These are phyloP conservation scores for Marchantia polymorpha DNA, from an alignment of 225 moss, liverwort and hornwort species.

Conservation along the genomic window DNA sequence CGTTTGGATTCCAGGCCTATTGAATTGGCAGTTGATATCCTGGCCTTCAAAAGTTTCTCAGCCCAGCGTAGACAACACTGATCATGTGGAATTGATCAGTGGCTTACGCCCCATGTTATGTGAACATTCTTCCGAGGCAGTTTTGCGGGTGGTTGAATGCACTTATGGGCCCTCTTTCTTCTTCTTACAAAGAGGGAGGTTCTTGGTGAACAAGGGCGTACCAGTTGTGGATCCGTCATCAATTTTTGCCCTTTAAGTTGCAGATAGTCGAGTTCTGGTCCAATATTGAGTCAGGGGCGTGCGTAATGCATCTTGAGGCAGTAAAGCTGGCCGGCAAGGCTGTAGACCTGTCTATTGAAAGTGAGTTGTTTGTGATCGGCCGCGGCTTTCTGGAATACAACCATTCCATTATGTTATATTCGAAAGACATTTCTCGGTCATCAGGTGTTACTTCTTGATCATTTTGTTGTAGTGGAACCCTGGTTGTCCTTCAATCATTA, in stretches of 20 bases:
- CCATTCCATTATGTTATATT: constrained; percentile 7
- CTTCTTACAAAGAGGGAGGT: constrained; percentile 10
- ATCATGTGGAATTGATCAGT: constrained; percentile 5
- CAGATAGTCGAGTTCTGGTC: constrained; percentile 39
- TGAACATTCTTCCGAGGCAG: constrained; percentile 18
- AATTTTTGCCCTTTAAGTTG: constrained; percentile 41
- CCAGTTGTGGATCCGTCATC: constrained; percentile 30
- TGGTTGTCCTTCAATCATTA: background rate
- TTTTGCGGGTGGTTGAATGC: constrained; percentile 20
- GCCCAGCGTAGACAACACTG: constrained; percentile 23
- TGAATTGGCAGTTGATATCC: constrained; percentile 19
- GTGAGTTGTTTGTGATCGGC: constrained; percentile 38
- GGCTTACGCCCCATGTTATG: constrained; percentile 16
- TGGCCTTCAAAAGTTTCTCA: constrained; percentile 22
- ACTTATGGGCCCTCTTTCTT: constrained; percentile 20
- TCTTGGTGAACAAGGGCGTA: constrained; percentile 17
- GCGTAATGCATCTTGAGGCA: constrained; percentile 28
- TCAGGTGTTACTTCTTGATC: background rate
- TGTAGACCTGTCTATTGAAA: constrained; percentile 35
- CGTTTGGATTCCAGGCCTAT: constrained; percentile 15
- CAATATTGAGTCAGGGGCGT: constrained; percentile 33
- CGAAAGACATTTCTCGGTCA: background rate
- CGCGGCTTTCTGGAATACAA: constrained; percentile 24
- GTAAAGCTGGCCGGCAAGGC: constrained; percentile 21
- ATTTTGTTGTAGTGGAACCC: background rate